These are phyloP conservation scores for Candida incommunis DNA, from an alignment of 805 yeast genomes.

Conservation along the genomic window DNA sequence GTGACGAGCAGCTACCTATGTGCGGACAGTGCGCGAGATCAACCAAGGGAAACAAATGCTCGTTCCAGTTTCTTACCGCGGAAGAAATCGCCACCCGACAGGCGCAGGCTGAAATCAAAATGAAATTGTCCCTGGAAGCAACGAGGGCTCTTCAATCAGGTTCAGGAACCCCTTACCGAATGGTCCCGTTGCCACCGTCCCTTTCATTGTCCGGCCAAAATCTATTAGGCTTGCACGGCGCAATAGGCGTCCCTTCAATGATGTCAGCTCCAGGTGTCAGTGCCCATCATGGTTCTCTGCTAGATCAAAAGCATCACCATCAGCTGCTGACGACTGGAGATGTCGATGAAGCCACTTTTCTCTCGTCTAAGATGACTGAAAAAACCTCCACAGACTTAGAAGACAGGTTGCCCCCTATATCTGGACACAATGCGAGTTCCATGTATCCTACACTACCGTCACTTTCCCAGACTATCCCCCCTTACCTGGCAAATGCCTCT, in stretches of 20 bases:
- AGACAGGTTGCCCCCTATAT: constrained; percentile 1
- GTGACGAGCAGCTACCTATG: constrained; percentile 49
- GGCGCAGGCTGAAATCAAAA: constrained; percentile 10
- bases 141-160: too few species aligned
- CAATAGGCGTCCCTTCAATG: too few species aligned
- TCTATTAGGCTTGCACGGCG: too few species aligned
- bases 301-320: too few species aligned
- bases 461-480: not conserved
- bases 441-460: not conserved
- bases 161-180: too few species aligned
- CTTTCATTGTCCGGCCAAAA: too few species aligned
- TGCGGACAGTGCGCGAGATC: constrained; percentile 40
- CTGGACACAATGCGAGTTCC: not conserved
- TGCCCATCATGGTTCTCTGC: too few species aligned
- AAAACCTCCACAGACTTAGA: constrained; percentile 3
- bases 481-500: not conserved
- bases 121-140: not conserved
- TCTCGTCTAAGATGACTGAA: constrained; percentile 1
- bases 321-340: too few species aligned
- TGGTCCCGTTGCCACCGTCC: too few species aligned
- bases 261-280: too few species aligned
- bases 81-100: constrained; percentile 24
- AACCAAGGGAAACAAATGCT: constrained; percentile 28
- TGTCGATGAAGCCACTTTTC: too few species aligned
- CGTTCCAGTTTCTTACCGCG: constrained; percentile 34